Percentiles rank a stretch among this genome's conserved stretches.
Evolutionary conservation across 2,329 filamentous ascomycete genomes (phyloP).

Genomic region (Pezicula neosporulosa): DNA sequence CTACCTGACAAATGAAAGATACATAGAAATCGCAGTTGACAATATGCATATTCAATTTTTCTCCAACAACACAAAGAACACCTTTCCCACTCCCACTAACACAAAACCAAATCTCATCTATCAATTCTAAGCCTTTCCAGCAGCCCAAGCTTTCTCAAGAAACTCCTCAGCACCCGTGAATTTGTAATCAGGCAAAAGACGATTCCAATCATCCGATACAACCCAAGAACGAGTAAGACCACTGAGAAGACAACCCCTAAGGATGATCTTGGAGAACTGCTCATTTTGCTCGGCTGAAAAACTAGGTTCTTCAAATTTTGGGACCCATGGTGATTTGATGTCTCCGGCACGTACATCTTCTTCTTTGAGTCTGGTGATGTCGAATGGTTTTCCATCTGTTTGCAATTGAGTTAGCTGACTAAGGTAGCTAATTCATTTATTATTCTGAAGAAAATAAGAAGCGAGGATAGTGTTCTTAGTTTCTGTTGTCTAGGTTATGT

Average conservation of each 20-base stretch:
- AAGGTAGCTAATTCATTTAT: background rate
- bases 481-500: too few species aligned
- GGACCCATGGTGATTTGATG: slow-evolving; percentile 28
- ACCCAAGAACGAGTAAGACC: slow-evolving; percentile 32
- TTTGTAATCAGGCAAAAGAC: slow-evolving; percentile 38
- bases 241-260: slow-evolving; percentile 33
- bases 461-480: background rate
- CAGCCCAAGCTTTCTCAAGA: slow-evolving; percentile 36
- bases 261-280: slow-evolving; percentile 23
- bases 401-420: too few species aligned
- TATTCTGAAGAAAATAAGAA: background rate
- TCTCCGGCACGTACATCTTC: slow-evolving; percentile 11
- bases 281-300: slow-evolving; percentile 25
- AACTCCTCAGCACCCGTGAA: slow-evolving; percentile 40
- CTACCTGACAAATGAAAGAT: too few species aligned
- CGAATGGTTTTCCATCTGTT: slow-evolving; percentile 8
- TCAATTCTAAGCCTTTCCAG: slow-evolving; percentile 23
- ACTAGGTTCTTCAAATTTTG: slow-evolving; percentile 25
- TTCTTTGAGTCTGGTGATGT: slow-evolving; percentile 10
- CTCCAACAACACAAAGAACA: too few species aligned
- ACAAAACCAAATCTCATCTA: too few species aligned
- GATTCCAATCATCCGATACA: slow-evolving; percentile 41
- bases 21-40: background rate
- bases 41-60: too few species aligned
- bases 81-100: too few species aligned